Base-by-base conservation (phyloP, 2,329 filamentous ascomycete genomes). In the Paraphaeosphaeria minitans region DNA sequence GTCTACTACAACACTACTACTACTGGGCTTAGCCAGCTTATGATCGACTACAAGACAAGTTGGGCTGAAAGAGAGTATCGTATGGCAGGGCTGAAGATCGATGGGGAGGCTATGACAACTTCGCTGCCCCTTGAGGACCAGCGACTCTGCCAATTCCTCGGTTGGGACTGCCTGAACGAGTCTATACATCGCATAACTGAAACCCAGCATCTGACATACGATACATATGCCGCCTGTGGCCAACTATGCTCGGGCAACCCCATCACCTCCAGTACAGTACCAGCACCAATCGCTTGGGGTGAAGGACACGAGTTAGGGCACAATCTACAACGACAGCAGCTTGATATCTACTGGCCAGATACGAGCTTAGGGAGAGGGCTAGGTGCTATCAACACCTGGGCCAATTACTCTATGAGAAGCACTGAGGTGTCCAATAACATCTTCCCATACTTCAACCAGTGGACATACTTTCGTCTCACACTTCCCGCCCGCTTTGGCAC, bases 61-160 rank as follows among this genome's bases (percentile, higher is more conserved):
- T 51, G 48, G 48, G 48, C 48, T 13, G 48, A 51, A 19, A 22
- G 48, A n/a, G 48, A 51, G 21, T 51, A 51, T 51, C 48, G 48
- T 8, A 51, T 51, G 48, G 48, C 48, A 39, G 48, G 48, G 21
- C 35, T 51, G 12, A 51, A 51, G 9, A 51, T 51, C 21, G 33
- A 51, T 29, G 33, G 48, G 2, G 33, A 41, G 33, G 22, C 48
- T 7, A 22, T 51, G 19, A 39, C 4, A 6, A 51, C 13, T 5
- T 51, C 48, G 16, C 48, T 51, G 13, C 48, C 33, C n/a, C 19
- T 27, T 1, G 48, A 51, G 35, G 48, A 41, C 3, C 48, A 51
- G 33, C 31, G 19, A 27, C 22, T 51, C 35, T 51, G 48, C 33
- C 48, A 51, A 27, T 27, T 27, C 22, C 33, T 51, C 16, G 27